These are phyloP conservation scores for Paratinospora sagittata DNA, from an alignment of 164 flowering plant genomes.

Conservation along the genomic window DNA sequence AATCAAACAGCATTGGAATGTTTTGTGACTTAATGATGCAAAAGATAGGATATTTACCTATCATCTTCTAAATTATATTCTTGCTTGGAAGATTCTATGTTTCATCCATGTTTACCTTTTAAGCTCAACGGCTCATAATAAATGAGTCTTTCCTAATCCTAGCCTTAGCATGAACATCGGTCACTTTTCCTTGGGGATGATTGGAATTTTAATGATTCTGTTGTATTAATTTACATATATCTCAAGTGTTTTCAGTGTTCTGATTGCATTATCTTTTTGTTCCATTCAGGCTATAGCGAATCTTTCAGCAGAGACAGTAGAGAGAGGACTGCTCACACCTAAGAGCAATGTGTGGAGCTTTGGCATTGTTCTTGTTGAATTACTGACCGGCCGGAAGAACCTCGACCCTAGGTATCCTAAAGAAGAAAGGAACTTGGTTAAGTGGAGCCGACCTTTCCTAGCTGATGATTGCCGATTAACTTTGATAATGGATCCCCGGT, in stretches of 20 bases:
- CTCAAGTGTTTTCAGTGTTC: not conserved
- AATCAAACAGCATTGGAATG: no score
- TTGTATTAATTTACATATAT: not conserved
- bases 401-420: constrained; percentile 63
- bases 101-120: no score
- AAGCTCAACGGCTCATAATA: not conserved
- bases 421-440: constrained; percentile 83
- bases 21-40: no score
- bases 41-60: no score
- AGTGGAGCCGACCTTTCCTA: constrained; percentile 81
- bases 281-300: constrained; percentile 54
- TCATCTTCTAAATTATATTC: no score
- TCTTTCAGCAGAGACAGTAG: constrained; percentile 80
- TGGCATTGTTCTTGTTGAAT: constrained; percentile 82
- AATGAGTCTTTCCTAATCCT: not conserved
- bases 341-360: constrained; percentile 97
- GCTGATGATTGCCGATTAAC: constrained; percentile 76
- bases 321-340: constrained; percentile 82
- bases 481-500: constrained; percentile 84
- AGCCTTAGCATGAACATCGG: not conserved
- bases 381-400: constrained; percentile 83
- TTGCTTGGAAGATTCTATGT: no score
- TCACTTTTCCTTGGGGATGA: not conserved
- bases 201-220: not conserved
- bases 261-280: not conserved